Evolutionary conservation across 2,329 filamentous ascomycete genomes (phyloP).

Genomic region (Scytalidium sp.): DNA sequence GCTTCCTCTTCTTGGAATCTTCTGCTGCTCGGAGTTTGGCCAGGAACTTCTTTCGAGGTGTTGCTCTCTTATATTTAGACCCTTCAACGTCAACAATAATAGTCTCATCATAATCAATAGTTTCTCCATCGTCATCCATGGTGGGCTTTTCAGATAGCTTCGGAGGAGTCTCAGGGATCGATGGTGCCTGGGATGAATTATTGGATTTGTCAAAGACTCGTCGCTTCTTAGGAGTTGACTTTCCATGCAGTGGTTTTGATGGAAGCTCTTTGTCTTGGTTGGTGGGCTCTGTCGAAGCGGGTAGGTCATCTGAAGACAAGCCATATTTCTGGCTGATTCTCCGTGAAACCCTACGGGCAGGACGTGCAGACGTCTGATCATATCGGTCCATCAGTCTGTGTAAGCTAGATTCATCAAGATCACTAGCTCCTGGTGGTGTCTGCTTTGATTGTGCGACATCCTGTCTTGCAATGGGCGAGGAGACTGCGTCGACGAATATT

Average conservation of each 20-base stretch:
- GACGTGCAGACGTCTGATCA: slow-evolving; percentile 11
- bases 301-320: background rate
- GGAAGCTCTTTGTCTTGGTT: no score
- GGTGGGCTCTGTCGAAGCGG: background rate
- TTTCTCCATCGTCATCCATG: slow-evolving; percentile 8
- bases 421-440: slow-evolving; percentile 16
- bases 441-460: slow-evolving; percentile 1
- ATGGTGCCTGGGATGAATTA: background rate
- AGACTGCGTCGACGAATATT: slow-evolving; percentile 22
- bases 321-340: background rate
- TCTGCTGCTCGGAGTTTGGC: background rate
- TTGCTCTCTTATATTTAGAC: slow-evolving; percentile 4
- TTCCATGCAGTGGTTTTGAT: no score
- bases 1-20: slow-evolving; percentile 16
- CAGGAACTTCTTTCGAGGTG: background rate
- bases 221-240: background rate
- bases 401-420: slow-evolving; percentile 26
- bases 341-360: background rate
- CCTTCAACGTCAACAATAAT: slow-evolving; percentile 18
- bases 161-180: slow-evolving; percentile 24
- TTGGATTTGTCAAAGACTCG: background rate
- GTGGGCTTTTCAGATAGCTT: background rate
- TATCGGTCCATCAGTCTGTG: slow-evolving; percentile 19
- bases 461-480: slow-evolving; percentile 14
- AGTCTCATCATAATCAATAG: slow-evolving; percentile 13